A percentile compares a stretch with the other conserved stretches of the same genome.
Evolutionary conservation across 805 yeast genomes (phyloP).

Genomic region (Starmerella roubikii): DNA sequence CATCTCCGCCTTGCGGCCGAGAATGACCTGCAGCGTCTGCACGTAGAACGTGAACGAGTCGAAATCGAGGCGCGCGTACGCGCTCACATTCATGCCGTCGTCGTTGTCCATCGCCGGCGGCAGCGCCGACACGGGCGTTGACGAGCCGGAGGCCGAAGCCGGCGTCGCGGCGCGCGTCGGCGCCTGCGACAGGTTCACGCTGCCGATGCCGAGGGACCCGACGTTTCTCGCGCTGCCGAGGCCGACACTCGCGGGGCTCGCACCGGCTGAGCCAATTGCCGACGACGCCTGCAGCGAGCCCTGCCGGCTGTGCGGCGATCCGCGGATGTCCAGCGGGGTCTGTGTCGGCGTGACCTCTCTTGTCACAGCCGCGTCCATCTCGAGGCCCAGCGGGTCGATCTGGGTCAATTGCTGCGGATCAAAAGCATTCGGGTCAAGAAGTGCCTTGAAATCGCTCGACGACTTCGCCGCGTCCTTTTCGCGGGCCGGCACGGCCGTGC

Average conservation of each 20-base stretch:
- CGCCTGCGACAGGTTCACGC: neutral
- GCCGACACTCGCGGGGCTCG: neutral
- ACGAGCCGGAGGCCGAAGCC: neutral
- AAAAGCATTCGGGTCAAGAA: conserved; percentile 8
- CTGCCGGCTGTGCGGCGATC: neutral
- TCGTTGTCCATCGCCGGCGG: conserved; percentile 13
- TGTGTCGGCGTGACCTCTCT: neutral
- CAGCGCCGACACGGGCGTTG: too few species aligned
- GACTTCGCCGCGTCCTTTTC: too few species aligned
- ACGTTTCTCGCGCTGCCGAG: neutral
- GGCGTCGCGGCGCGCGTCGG: neutral
- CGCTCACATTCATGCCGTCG: conserved; percentile 25
- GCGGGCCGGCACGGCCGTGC: too few species aligned
- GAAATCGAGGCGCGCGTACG: conserved; percentile 56
- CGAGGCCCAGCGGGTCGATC: conserved; percentile 10
- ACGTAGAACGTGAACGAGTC: conserved; percentile 89
- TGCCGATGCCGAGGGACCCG: too few species aligned
- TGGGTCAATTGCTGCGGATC: conserved; percentile 14
- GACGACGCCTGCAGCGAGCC: neutral
- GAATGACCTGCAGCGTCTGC: conserved; percentile 83
- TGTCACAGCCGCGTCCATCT: conserved; percentile 1
- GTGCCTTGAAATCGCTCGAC: conserved; percentile 7
- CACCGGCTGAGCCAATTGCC: neutral
- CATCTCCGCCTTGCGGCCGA: conserved; percentile 79
- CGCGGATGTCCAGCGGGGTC: too few species aligned